phyloP scores from a whole-genome alignment of 2,329 filamentous ascomycete species.

The Thermoascus crustaceus region DNA sequence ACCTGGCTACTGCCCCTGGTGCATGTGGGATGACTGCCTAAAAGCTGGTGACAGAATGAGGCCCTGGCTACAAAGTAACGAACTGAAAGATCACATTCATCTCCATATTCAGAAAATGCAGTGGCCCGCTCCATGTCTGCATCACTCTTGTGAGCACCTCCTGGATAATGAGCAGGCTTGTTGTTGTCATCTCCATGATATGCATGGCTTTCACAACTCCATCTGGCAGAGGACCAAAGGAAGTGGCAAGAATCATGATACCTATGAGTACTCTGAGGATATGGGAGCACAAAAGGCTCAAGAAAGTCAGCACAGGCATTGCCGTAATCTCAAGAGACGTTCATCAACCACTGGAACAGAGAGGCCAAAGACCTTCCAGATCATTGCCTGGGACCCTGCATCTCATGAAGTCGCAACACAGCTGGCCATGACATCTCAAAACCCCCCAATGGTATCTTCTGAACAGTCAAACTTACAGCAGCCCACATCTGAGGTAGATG shows the following conservation, averaged over 20 bases:
- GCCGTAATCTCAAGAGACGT: background rate
- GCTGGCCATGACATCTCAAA: background rate
- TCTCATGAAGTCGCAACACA: too few species aligned
- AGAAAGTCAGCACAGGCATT: background rate
- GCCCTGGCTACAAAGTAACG: background rate
- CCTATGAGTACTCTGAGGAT: background rate
- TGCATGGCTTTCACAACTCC: background rate
- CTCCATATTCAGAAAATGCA: background rate
- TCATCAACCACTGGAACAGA: background rate
- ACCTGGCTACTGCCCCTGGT: slow-evolving; percentile 6
- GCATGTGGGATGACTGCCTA: background rate
- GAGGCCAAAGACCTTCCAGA: background rate
- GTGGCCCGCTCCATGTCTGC: background rate
- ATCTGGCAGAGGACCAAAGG: background rate
- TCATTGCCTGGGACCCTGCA: background rate
- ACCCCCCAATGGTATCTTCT: background rate
- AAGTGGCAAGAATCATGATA: background rate
- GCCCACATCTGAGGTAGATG: too few species aligned
- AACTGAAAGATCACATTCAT: background rate
- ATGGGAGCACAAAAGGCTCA: background rate
- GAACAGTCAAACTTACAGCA: background rate
- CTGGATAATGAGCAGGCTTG: background rate
- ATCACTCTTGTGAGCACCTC: background rate
- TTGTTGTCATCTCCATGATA: background rate
- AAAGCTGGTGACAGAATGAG: background rate